Base-by-base conservation (phyloP, 495 filamentous ascomycete species). In the Lophiostoma macrostomum region DNA sequence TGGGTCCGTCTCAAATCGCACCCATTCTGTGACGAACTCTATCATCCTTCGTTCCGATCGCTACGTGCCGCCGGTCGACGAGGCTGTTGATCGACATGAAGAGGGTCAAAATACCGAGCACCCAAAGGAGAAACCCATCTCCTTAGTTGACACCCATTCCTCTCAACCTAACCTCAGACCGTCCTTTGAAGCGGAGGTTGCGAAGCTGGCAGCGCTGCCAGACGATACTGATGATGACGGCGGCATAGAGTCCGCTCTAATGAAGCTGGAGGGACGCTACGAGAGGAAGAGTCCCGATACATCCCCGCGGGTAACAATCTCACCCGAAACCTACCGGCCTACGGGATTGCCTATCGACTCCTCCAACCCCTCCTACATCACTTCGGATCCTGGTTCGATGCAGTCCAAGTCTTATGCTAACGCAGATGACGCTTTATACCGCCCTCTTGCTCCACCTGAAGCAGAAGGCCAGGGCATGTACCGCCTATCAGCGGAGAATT, bases 181-280 rank as follows among this genome's bases (percentile, higher is more conserved):
- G 10, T 95, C 90, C 0, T 96, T 97, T 50, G 88, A 97, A 69
- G 83, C 80, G 8, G 91, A 94, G 50, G 88, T 95, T 23, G 85
- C 89, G 41, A 85, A 88, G 60, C 82, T 98, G 56, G 88, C 91
- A 7, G 81, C 86, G 49, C 87, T 98, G 19, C 89, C 91, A 0
- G 94, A 99, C 65, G 87, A 91, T 53, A 55, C 69, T 19, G 77
- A 83, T 46, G 87, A 88, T 47, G 89, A 93, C 67, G 91, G 91
- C n/a, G 91, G 91, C 16, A 80, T 96, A 40, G 93, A 96, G 64
- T 89, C 91, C 12, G 90, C 93, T 5, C 64, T 99, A 55, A 70
- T 91, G 55, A 97, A 96, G 61, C 77, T 99, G 3, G 94, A 99
- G 73, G 93, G 93, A 5, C 90, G 85, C 61, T 94, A 81, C 69